Conservation (phyloP, 345 rosid genomes). For the Heritiera fomes region DNA sequence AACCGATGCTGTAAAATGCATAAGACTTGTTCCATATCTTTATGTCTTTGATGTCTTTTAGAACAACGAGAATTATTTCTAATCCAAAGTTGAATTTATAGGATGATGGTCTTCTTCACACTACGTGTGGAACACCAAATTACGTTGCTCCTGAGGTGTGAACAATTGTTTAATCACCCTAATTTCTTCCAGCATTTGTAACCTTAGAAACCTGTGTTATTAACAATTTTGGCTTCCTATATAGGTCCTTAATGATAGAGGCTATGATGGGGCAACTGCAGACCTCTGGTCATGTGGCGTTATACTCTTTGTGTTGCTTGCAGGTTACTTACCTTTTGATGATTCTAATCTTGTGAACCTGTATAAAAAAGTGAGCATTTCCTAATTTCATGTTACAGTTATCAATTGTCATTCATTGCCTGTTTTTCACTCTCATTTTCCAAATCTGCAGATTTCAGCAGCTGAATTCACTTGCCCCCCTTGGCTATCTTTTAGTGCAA, state of each 20-base stretch:
- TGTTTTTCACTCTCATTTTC: slow-evolving; percentile 22
- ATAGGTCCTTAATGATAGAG: slow-evolving; percentile 94
- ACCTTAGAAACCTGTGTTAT: background rate
- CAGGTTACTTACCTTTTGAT: slow-evolving; percentile 99
- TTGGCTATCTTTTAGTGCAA: slow-evolving; percentile 87
- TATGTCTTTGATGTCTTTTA: slow-evolving; percentile 11
- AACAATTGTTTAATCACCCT: slow-evolving; percentile 18
- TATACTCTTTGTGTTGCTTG: slow-evolving; percentile 91
- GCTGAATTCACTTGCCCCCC: slow-evolving; percentile 95
- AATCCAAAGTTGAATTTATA: slow-evolving; percentile 32
- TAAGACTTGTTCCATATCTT: background rate
- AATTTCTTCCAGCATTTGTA: background rate
- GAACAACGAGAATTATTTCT: slow-evolving; percentile 20
- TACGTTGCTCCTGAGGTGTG: slow-evolving; percentile 98
- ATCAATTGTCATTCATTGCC: slow-evolving; percentile 18
- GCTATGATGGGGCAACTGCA: slow-evolving; percentile 96
- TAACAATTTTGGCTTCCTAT: slow-evolving; percentile 14
- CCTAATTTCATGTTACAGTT: slow-evolving; percentile 14
- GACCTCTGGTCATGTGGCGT: slow-evolving; percentile 99
- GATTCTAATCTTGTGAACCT: slow-evolving; percentile 95
- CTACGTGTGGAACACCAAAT: slow-evolving; percentile 97
- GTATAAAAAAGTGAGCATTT: slow-evolving; percentile 87
- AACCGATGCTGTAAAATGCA: background rate
- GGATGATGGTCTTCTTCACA: slow-evolving; percentile 98
- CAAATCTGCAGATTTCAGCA: slow-evolving; percentile 63